phyloP scores from a whole-genome alignment of 78 protist genomes.

The Dictyostelium capitatum region DNA sequence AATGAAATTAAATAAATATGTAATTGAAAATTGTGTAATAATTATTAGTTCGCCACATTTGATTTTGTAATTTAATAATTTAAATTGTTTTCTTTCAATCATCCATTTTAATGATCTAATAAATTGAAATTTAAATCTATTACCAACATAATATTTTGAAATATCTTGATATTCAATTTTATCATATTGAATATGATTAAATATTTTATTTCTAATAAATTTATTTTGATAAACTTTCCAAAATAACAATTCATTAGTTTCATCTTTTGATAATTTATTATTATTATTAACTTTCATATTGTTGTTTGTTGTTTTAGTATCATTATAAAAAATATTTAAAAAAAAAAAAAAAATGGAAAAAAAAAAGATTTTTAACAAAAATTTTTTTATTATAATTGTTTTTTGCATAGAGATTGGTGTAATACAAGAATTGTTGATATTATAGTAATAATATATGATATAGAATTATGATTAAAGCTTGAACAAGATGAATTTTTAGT shows the following conservation, averaged over 20 bases:
- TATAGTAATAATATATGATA: background rate
- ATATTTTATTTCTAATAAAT: background rate
- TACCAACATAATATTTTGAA: background rate
- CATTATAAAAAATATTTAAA: background rate
- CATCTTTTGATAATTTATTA: no score
- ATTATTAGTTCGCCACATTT: no score
- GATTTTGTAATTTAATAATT: background rate
- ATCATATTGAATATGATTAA: background rate
- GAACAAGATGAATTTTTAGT: background rate
- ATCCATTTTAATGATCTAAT: background rate
- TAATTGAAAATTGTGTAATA: no score
- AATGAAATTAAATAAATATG: no score
- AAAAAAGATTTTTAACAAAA: background rate
- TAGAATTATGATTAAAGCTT: background rate
- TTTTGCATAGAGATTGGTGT: no score
- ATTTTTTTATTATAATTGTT: no score
- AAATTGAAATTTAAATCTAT: conserved; percentile 5
- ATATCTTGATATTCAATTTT: background rate
- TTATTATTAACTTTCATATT: background rate
- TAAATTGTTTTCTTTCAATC: background rate
- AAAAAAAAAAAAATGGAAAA: background rate
- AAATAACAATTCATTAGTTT: background rate
- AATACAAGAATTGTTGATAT: background rate
- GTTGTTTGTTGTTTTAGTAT: background rate
- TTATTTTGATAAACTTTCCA: conserved; percentile 2